These are phyloP conservation scores for Hydnomerulius pinastri DNA, from an alignment of 768 basidiomycete species.

Conservation along the genomic window DNA sequence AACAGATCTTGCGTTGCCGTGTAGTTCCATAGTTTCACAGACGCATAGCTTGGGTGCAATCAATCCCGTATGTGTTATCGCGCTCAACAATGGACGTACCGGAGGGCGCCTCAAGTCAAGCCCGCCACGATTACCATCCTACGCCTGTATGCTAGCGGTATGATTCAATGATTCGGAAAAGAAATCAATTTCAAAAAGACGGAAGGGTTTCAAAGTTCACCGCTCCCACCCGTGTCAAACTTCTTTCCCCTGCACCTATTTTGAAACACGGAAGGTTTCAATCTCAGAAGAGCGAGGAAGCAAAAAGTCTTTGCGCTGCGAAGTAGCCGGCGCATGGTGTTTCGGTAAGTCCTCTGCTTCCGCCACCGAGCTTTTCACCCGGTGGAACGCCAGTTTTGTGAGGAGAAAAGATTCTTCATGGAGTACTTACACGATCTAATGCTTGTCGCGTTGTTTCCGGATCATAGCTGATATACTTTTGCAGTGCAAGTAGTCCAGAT, in stretches of 20 bases:
- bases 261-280: background rate
- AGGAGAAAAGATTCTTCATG: background rate
- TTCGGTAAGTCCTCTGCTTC: background rate
- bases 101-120: too few relatives aligned
- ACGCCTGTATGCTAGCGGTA: too few relatives aligned
- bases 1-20: too few relatives aligned
- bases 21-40: too few relatives aligned
- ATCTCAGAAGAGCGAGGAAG: background rate
- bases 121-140: too few relatives aligned
- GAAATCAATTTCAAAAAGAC: too few relatives aligned
- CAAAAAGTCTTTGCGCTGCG: background rate
- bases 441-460: background rate
- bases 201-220: background rate
- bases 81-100: too few relatives aligned
- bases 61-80: too few relatives aligned
- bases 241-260: background rate
- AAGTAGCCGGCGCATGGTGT: background rate
- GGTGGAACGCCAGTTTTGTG: background rate
- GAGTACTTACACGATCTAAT: background rate
- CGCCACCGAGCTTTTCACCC: background rate
- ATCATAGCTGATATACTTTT: background rate
- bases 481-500: slow-evolving; percentile 6
- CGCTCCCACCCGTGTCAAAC: background rate
- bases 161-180: too few relatives aligned
- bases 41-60: too few relatives aligned